Evolutionary conservation across 805 yeast species (phyloP).

Genomic region (Sugiyamaella floridensis): DNA sequence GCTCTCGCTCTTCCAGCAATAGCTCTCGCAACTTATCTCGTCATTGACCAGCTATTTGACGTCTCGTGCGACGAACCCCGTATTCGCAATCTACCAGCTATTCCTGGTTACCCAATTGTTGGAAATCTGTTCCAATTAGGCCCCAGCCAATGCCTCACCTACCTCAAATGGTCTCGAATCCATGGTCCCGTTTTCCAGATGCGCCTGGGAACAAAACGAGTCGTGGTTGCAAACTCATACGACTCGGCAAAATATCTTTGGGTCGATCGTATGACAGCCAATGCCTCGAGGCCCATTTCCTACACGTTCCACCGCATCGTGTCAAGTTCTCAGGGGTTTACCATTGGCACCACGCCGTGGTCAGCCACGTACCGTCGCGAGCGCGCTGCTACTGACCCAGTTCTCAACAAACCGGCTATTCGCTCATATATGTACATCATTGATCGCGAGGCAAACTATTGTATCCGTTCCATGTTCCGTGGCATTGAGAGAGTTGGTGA

Average conservation of each 20-base stretch:
- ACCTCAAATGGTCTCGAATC: slow-evolving; percentile 38
- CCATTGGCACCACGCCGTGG: slow-evolving; percentile 41
- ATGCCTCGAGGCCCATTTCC: slow-evolving; percentile 59
- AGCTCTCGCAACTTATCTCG: background rate
- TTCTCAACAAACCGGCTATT: slow-evolving; percentile 35
- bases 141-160: slow-evolving; percentile 45
- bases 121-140: slow-evolving; percentile 44
- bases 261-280: slow-evolving; percentile 43
- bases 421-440: slow-evolving; percentile 30
- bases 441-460: slow-evolving; percentile 32
- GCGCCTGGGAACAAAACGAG: slow-evolving; percentile 48
- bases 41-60: slow-evolving; percentile 11
- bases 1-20: background rate
- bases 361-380: slow-evolving; percentile 34
- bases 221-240: slow-evolving; percentile 62
- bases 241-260: slow-evolving; percentile 49
- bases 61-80: slow-evolving; percentile 13
- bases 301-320: slow-evolving; percentile 60
- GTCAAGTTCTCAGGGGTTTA: slow-evolving; percentile 41
- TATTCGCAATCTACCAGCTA: slow-evolving; percentile 33
- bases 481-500: slow-evolving; percentile 9
- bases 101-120: slow-evolving; percentile 45
- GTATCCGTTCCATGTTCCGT: slow-evolving; percentile 27
- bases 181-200: slow-evolving; percentile 51
- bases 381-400: slow-evolving; percentile 34